Evolutionary conservation across 1,284 basidiomycete genomes (phyloP).

Genomic region (Thelephora terrestris): DNA sequence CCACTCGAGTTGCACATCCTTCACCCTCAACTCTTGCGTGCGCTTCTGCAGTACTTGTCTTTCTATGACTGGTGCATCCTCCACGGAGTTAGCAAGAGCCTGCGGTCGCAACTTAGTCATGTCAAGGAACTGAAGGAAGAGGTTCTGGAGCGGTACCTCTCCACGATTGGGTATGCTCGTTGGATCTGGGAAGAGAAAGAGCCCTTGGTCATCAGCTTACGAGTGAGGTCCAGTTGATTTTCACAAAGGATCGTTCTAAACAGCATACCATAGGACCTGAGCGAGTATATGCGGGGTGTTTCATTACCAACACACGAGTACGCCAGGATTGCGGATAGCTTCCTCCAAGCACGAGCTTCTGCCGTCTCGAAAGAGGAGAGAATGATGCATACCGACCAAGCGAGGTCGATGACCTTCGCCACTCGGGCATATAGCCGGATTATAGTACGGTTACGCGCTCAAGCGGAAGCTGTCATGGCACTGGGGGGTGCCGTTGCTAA

Average conservation of each 20-base stretch:
- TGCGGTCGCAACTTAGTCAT: slow-evolving; percentile 38
- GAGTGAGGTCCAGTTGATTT: slow-evolving; percentile 26
- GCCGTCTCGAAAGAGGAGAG: slow-evolving; percentile 19
- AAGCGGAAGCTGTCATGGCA: slow-evolving; percentile 48
- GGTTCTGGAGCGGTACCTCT: slow-evolving; percentile 56
- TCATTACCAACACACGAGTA: slow-evolving; percentile 66
- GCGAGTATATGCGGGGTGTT: slow-evolving; percentile 68
- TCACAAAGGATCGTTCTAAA: slow-evolving; percentile 3
- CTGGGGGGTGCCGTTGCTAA: slow-evolving; percentile 4
- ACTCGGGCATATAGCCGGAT: slow-evolving; percentile 62
- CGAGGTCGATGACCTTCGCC: slow-evolving; percentile 32
- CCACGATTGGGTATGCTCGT: slow-evolving; percentile 55
- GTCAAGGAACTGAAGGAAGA: slow-evolving; percentile 44
- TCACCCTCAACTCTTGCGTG: slow-evolving; percentile 36
- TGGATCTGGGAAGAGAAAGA: slow-evolving; percentile 54
- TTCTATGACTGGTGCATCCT: slow-evolving; percentile 62
- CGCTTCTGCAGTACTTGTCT: slow-evolving; percentile 44
- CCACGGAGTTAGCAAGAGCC: slow-evolving; percentile 40
- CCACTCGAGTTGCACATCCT: slow-evolving; percentile 43
- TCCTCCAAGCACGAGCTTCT: slow-evolving; percentile 34
- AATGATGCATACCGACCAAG: slow-evolving; percentile 36
- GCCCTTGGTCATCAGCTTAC: slow-evolving; percentile 46
- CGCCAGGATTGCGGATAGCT: slow-evolving; percentile 42
- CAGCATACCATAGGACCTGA: slow-evolving; percentile 45
- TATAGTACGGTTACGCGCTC: slow-evolving; percentile 60